Evolutionary conservation across 257 asterid species (phyloP), one percentile per base, ranked within the genome.

Genomic region (Rubia yunnanensis): DNA sequence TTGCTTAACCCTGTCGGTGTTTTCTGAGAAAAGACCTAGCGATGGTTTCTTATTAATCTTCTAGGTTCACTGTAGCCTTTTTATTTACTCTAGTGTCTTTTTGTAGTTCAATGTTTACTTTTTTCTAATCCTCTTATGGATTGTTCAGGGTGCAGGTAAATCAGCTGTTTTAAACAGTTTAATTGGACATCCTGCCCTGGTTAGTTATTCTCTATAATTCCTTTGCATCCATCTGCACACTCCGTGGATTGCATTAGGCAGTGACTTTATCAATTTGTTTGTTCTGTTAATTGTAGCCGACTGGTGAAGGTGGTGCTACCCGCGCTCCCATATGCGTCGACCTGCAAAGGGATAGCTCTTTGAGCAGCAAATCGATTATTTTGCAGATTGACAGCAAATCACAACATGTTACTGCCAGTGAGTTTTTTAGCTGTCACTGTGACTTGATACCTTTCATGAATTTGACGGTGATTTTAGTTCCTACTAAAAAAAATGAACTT

Each of bases 221-320:
- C 58, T 52, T 20, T 72, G 39, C 64, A 23, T 56, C 24, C 55
- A 9, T 27, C 72, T 58, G 24, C 23, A 41, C 3, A 6, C 64
- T 4, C 56, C 15, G 6, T 18, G 0, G 27, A 14, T 15, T 20
- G 64, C 39, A 17, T 1, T 53, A 17, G 55, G 24, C 24, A 31
- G 28, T 55, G 39, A 58, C 24, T 31, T 14, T 59, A 7, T 10
- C 17, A 24, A 18, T 31, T 63, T 5, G 18, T 36, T 52, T 52
- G 32, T 38, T 54, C 44, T 22, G 52, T 57, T 24, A 52, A 60
- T 73, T 75, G 62, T 80, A 92, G 99, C 99, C 99, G 60, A 92
- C 99, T 70, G 99, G 99, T 63, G 99, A 92, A 85, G 97, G 99
- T 68, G 99, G 99, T 35, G 99, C 97, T 64, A 92, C 99, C 50